Evolutionary conservation across 257 asterid species (phyloP), one percentile per base, ranked within the genome.

Genomic region (Buddleja alternifolia): DNA sequence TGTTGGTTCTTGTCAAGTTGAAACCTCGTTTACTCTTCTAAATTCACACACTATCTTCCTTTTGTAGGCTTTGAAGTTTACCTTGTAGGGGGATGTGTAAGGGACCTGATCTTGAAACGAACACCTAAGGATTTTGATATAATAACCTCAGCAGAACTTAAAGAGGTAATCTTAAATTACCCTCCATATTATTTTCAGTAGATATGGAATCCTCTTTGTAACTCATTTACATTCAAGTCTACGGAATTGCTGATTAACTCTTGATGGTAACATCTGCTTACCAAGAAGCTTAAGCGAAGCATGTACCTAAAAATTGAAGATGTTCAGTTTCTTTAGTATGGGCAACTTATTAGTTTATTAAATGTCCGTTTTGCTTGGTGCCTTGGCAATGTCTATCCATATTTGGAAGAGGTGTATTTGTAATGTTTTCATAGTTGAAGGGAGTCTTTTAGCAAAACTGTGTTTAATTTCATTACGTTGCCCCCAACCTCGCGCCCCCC

Each of bases 31-130:
- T 66, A 37, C 32, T 58, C 16, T 55, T 59, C 53, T 37, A 19
- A 64, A 51, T 71, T 68, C 14, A 15, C 40, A 19, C 32, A 19
- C 25, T 10, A 7, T 46, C 59, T 57, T 20, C 57, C 21, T 63
- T 63, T 34, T 63, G 75, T 72, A 90, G 97, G 95, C 36, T 90
- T 74, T 76, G 96, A 90, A 68, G 97, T 88, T 78, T 90, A 88
- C 80, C 96, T 88, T 29, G 97, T 90, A 14, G 97, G 97, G 68
- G 97, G 97, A 45, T 90, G 96, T 62, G 95, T 90, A 23, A 81
- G 97, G 80, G 97, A 90, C 72, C 93, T 88, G 56, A 84, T 88
- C 60, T 77, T 88, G 71, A 80, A 72, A 67, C 81, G 89, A 62
- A 80, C 75, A 9, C 97, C 97, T 17, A 88, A 88, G 81, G 97